phyloP scores from a whole-genome alignment of 176 grass and related monocot species.

The Phoenix dactylifera region DNA sequence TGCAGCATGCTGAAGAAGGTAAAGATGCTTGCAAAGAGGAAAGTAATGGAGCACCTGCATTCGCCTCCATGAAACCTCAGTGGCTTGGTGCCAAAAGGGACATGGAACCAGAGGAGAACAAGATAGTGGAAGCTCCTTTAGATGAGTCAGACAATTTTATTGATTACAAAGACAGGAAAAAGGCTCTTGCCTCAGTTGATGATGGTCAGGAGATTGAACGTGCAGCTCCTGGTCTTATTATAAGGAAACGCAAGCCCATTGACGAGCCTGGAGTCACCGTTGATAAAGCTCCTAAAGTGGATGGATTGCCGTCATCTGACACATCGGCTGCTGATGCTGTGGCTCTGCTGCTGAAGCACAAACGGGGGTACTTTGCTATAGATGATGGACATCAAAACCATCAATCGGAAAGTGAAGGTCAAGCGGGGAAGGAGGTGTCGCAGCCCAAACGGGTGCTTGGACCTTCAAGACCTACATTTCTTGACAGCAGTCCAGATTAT shows the following conservation, averaged over 20 bases:
- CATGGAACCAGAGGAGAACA: conserved; percentile 40
- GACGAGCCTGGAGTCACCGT: conserved; percentile 15
- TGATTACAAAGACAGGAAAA: conserved; percentile 88
- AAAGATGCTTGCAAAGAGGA: conserved; percentile 21
- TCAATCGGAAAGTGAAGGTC: conserved; percentile 11
- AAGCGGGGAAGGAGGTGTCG: conserved; percentile 43
- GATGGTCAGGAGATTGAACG: conserved; percentile 52
- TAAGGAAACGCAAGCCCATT: conserved; percentile 58
- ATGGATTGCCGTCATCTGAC: conserved; percentile 45
- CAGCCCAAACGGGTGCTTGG: conserved; percentile 50
- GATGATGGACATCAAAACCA: conserved; percentile 33
- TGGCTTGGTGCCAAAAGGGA: conserved; percentile 84
- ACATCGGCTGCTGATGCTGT: conserved; percentile 84
- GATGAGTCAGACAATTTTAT: conserved; percentile 75
- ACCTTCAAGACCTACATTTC: conserved; percentile 75
- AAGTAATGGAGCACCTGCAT: conserved; percentile 37
- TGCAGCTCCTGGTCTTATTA: conserved; percentile 78
- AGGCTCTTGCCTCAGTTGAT: conserved; percentile 30
- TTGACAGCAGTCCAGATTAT: conserved; percentile 37
- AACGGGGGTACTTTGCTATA: conserved; percentile 45
- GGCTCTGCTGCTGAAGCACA: conserved; percentile 83
- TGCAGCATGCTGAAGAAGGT: conserved; percentile 17
- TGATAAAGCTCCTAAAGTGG: conserved; percentile 14
- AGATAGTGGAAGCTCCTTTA: conserved; percentile 27
- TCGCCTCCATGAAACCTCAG: conserved; percentile 52